Evolutionary conservation across 225 moss, liverwort and hornwort species (phyloP).

Genomic region (Sphagnum contortum): DNA sequence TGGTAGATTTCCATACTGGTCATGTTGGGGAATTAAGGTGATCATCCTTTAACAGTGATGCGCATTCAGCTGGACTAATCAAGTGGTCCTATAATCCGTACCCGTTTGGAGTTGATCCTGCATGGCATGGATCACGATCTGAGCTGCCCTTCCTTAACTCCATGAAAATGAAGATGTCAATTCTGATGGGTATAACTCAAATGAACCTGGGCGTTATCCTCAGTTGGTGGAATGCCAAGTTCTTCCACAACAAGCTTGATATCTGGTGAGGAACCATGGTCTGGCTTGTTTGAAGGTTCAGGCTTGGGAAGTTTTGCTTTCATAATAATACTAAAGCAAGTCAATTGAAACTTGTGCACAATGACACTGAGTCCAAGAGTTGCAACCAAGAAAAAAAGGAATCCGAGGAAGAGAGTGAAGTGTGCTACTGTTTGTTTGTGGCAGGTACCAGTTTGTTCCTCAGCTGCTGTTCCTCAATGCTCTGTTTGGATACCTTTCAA

Average conservation of each 20-base stretch:
- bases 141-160: constrained; percentile 90
- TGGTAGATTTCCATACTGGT: constrained; percentile 1
- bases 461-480: constrained; percentile 82
- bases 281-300: no score
- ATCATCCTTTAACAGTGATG: constrained; percentile 38
- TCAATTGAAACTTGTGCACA: no score
- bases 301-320: no score
- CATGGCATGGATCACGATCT: constrained; percentile 79
- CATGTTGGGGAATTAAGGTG: no score
- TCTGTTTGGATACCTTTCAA: constrained; percentile 81
- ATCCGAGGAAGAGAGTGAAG: no score
- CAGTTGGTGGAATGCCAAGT: constrained; percentile 73
- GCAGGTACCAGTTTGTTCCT: constrained; percentile 93
- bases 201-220: constrained; percentile 89
- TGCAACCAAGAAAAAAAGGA: no score
- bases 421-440: background rate
- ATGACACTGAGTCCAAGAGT: no score
- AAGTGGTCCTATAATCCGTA: constrained; percentile 62
- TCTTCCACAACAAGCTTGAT: constrained; percentile 59
- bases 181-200: constrained; percentile 76
- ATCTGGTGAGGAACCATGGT: constrained; percentile 39
- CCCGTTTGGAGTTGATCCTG: constrained; percentile 90
- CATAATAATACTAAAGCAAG: no score
- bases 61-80: constrained; percentile 37
- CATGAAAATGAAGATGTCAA: constrained; percentile 99